A percentile compares a stretch with the other conserved stretches of the same genome.
These are phyloP conservation scores for Chaetothyriales sp. DNA, from an alignment of 2,329 filamentous ascomycete species.

Conservation along the genomic window DNA sequence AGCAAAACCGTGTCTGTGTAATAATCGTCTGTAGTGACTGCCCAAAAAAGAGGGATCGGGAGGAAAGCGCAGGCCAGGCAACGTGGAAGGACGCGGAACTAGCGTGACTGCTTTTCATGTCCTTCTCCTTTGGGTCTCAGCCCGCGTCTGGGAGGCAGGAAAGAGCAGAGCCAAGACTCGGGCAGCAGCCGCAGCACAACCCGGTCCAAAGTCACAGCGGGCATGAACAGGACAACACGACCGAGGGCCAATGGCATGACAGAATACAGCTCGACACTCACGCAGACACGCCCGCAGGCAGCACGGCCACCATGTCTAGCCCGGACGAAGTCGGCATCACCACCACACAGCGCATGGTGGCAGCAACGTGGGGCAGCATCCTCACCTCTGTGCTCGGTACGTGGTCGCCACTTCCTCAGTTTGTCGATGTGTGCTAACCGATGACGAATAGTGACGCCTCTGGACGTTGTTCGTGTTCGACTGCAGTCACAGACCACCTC, in stretches of 20 bases:
- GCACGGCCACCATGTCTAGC: conserved; percentile 9
- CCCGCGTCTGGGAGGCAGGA: background rate
- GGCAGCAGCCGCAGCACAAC: background rate
- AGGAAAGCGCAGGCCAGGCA: too few relatives aligned
- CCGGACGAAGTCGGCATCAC: conserved; percentile 45
- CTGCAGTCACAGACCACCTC: conserved; percentile 65
- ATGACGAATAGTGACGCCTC: conserved; percentile 59
- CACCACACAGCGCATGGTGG: conserved; percentile 81
- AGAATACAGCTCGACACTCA: conserved; percentile 13
- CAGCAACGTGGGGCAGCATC: conserved; percentile 79
- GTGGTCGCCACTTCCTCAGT: conserved; percentile 20
- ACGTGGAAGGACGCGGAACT: too few relatives aligned
- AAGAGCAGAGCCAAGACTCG: background rate
- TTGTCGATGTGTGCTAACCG: background rate
- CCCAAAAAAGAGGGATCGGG: too few relatives aligned
- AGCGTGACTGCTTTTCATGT: background rate
- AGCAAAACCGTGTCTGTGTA: too few relatives aligned
- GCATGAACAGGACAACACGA: background rate
- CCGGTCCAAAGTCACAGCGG: background rate
- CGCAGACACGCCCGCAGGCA: conserved; percentile 5
- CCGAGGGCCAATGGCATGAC: conserved; percentile 18
- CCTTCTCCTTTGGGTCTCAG: background rate
- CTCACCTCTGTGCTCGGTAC: conserved; percentile 77
- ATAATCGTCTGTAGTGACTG: too few relatives aligned
- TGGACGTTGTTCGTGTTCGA: conserved; percentile 91